These are phyloP conservation scores for Diaporthe nobilis DNA, from an alignment of 2,329 filamentous ascomycete species.

Conservation along the genomic window DNA sequence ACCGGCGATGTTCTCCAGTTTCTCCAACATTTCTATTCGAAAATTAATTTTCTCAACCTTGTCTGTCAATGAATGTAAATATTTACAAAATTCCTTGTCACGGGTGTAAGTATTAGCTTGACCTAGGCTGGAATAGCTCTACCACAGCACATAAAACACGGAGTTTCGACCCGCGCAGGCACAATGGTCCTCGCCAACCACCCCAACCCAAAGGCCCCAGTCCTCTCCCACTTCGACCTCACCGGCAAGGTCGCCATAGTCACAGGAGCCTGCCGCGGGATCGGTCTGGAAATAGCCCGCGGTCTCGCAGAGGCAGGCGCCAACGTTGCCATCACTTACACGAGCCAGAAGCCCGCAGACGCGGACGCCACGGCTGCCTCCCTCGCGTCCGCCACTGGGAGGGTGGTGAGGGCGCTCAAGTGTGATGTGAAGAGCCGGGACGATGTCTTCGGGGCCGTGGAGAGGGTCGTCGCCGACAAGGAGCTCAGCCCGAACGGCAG, in stretches of 20 bases:
- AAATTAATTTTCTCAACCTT: not conserved
- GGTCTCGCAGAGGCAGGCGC: constrained; percentile 49
- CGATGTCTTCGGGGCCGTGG: constrained; percentile 50
- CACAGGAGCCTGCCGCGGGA: constrained; percentile 50
- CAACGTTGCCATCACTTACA: constrained; percentile 51
- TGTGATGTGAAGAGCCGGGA: constrained; percentile 53
- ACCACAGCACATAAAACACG: not conserved
- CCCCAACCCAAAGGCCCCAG: constrained; percentile 49
- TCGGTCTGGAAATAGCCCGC: constrained; percentile 50
- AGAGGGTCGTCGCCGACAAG: constrained; percentile 53
- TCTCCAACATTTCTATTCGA: not conserved
- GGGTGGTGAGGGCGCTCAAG: constrained; percentile 52
- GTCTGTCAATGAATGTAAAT: not conserved
- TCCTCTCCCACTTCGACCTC: constrained; percentile 51
- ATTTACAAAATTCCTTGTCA: not conserved
- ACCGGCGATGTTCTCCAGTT: not conserved
- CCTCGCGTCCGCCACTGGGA: constrained; percentile 41
- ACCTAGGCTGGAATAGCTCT: not conserved
- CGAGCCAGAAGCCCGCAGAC: constrained; percentile 47
- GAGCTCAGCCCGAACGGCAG: constrained; percentile 48
- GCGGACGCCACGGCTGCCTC: constrained; percentile 47
- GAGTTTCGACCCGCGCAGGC: not conserved
- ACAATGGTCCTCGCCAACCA: constrained; percentile 50
- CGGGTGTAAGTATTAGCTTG: not conserved
- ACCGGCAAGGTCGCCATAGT: constrained; percentile 49